Percentiles rank a stretch among this genome's conserved stretches.
Conservation (phyloP, 331 rosid species). For the Malus hybrid region DNA sequence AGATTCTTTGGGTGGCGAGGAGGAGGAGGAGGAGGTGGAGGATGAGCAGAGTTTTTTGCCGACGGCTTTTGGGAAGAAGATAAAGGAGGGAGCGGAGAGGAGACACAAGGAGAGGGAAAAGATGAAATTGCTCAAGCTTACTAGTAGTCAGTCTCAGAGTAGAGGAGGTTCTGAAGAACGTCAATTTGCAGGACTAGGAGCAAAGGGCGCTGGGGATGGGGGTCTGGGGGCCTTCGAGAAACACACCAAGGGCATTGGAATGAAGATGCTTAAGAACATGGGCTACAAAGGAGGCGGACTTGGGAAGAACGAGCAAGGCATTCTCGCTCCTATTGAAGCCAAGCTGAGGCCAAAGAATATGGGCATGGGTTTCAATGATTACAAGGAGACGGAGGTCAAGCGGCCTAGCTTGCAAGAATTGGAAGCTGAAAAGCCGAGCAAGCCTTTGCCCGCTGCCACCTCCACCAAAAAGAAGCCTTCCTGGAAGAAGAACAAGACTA, state of each 20-base stretch:
- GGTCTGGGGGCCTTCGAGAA: conserved; percentile 68
- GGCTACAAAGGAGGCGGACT: conserved; percentile 94
- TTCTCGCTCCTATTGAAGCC: conserved; percentile 72
- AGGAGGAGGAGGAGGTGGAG: not conserved
- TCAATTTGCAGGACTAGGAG: conserved; percentile 1
- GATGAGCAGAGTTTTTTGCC: conserved; percentile 46
- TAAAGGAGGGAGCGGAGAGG: conserved; percentile 75
- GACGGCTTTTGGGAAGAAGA: conserved; percentile 73
- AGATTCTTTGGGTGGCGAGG: not conserved
- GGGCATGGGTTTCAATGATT: conserved; percentile 85
- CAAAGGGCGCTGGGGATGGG: not conserved
- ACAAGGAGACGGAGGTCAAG: conserved; percentile 33
- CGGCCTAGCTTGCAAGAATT: conserved; percentile 28
- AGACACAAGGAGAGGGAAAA: conserved; percentile 49
- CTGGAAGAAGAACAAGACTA: conserved; percentile 53
- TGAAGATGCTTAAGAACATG: conserved; percentile 53
- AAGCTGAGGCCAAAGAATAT: conserved; percentile 69
- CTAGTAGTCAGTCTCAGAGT: conserved; percentile 20
- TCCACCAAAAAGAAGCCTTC: conserved; percentile 49
- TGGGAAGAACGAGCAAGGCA: conserved; percentile 78
- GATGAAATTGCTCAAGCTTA: conserved; percentile 37
- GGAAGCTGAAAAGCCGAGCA: conserved; percentile 26
- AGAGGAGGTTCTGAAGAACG: conserved; percentile 25
- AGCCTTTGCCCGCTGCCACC: conserved; percentile 14
- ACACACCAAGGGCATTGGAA: conserved; percentile 76